A percentile compares a stretch with the other conserved stretches of the same genome.
phyloP scores from a whole-genome alignment of 1,284 basidiomycete species.

The Mycosarcoma mackinlayi region DNA sequence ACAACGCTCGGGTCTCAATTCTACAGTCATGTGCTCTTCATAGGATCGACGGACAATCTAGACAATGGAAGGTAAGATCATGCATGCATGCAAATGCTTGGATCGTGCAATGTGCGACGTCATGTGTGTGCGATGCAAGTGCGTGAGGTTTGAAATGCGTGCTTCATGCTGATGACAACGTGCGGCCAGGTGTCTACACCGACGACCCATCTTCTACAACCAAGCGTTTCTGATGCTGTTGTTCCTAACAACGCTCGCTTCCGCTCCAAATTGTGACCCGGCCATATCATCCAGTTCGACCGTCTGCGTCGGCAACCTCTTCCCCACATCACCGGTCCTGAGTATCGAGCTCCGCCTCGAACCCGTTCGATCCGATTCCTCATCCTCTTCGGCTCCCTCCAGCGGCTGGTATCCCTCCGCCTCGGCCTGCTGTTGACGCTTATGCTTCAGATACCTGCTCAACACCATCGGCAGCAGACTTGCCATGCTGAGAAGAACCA shows the following conservation, averaged over 20 bases:
- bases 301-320: conserved; percentile 18
- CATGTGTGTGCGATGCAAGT: neutral
- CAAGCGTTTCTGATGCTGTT: conserved; percentile 27
- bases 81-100: neutral
- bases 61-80: neutral
- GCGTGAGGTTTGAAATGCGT: neutral
- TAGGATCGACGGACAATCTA: no score
- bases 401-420: conserved; percentile 28
- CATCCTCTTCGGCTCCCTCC: conserved; percentile 11
- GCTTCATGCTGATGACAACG: neutral
- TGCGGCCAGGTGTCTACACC: neutral
- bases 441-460: conserved; percentile 40
- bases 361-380: conserved; percentile 26
- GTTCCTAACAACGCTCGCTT: conserved; percentile 3
- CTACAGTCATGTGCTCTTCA: no score
- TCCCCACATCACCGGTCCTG: conserved; percentile 1
- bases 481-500: conserved; percentile 53
- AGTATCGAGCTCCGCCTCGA: conserved; percentile 23
- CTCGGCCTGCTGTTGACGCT: conserved; percentile 22
- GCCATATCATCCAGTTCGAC: conserved; percentile 9
- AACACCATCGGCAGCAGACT: conserved; percentile 58
- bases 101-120: neutral
- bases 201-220: conserved; percentile 1
- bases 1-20: neutral
- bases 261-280: neutral